Evolutionary conservation across 140 eudicot genomes (phyloP), one percentile per base, ranked within the genome.

Genomic region (Flaveria floridana): DNA sequence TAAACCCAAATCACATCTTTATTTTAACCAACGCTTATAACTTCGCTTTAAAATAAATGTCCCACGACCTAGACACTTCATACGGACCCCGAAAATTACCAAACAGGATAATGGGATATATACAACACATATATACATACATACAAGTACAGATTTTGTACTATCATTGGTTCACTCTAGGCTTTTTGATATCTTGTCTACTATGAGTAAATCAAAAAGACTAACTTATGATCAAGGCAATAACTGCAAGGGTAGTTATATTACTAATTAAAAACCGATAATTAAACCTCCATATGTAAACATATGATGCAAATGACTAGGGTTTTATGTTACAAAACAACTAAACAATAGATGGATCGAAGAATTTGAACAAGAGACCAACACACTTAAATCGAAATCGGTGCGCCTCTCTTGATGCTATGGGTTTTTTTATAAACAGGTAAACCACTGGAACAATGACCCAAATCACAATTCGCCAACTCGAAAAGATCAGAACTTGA

Each of bases 401-500:
- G 83, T 18, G 82, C 79, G 57, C 87, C 85, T 81, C 89, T 83
- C 69, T 88, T 93, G 89, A 88, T 88, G 74, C 72, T 78, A 34
- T 77, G 83, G 2, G 96, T 90, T 57, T 96, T 83, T 78, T 90
- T 91, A 65, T 86, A 93, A 76, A 93, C 96, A 15, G 98, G 96
- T 48, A 93, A 73, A 42, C 86, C 92, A 72, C 86, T 86, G 57
- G 95, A 86, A 74, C 41, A 83, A 73, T 57, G 89, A 76, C 89
- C 93, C 62, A 84, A 74, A 12, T 88, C 96, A 85, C 78, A 86
- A 68, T 88, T 88, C 53, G 83, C 81, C 25, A 94, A 79, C 84
- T 94, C 99, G 72, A 94, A 94, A 52, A 94, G 84, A 85, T 94
- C 99, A n/a, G 97, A 94, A 55, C 99, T 94, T 72, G 99, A 90